phyloP scores from a whole-genome alignment of 2,329 filamentous ascomycete genomes.

The Ambrosiella cleistominuta region DNA sequence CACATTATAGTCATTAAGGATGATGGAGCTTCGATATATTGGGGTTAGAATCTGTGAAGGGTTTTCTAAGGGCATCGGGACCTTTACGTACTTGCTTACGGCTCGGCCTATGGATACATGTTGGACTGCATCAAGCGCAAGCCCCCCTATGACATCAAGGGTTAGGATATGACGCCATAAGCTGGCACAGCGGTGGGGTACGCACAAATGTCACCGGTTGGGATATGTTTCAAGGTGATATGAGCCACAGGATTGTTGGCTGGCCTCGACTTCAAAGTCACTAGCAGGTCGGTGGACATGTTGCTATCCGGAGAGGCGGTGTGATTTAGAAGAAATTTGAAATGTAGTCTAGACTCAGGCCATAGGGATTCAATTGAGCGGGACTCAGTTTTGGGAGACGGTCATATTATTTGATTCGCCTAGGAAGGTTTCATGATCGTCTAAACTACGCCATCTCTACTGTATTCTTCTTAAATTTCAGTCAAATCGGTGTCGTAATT shows the following conservation, averaged over 20 bases:
- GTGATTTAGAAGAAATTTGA: neutral
- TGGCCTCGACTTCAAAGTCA: neutral
- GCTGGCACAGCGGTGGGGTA: neutral
- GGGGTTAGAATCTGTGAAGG: neutral
- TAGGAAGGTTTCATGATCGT: too few relatives aligned
- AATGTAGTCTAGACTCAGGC: neutral
- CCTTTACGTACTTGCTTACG: conserved; percentile 1
- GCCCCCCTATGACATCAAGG: conserved; percentile 3
- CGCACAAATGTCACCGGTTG: conserved; percentile 7
- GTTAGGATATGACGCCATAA: neutral
- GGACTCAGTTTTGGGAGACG: too few relatives aligned
- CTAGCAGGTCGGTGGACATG: neutral
- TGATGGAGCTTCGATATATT: neutral
- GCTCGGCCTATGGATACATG: conserved; percentile 8
- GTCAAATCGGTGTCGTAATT: too few relatives aligned
- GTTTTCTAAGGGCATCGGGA: neutral
- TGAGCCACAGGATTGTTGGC: neutral
- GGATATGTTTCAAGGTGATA: conserved; percentile 1
- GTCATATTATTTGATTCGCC: too few relatives aligned
- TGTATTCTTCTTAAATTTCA: too few relatives aligned
- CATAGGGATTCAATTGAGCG: too few relatives aligned
- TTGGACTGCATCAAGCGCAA: conserved; percentile 2
- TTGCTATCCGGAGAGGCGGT: neutral
- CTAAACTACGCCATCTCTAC: too few relatives aligned
- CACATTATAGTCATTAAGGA: conserved; percentile 4